Evolutionary conservation across 2,329 filamentous ascomycete species (phyloP).

Genomic region (Penicillium sp.): DNA sequence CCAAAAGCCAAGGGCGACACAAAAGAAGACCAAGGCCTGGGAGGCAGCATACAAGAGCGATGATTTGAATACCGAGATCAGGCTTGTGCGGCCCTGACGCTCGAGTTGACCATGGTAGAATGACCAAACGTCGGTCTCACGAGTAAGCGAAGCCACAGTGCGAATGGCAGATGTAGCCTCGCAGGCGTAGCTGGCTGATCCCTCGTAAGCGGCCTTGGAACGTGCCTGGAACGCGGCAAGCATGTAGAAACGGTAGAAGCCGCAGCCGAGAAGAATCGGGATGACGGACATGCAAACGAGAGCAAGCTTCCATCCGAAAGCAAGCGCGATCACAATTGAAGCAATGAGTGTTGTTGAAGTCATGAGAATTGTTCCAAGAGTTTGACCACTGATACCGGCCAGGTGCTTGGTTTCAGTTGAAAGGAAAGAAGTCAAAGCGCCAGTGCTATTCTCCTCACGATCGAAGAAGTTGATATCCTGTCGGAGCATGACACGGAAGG

Average conservation of each 20-base stretch:
- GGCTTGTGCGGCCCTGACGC: constrained; percentile 56
- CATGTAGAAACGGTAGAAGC: constrained; percentile 82
- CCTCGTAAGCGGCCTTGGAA: constrained; percentile 69
- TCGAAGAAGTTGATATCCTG: constrained; percentile 94
- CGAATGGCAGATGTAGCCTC: constrained; percentile 90
- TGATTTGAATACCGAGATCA: constrained; percentile 66
- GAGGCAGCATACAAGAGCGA: constrained; percentile 73
- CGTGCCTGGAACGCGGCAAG: constrained; percentile 69
- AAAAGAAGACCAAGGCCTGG: constrained; percentile 74
- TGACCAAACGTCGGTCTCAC: constrained; percentile 68
- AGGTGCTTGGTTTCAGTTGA: constrained; percentile 84
- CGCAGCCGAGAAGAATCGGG: constrained; percentile 66
- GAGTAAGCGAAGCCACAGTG: constrained; percentile 81
- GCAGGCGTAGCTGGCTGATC: constrained; percentile 76
- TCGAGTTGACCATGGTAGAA: constrained; percentile 62
- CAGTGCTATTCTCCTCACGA: constrained; percentile 75
- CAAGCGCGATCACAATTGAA: constrained; percentile 60
- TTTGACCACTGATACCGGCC: constrained; percentile 76
- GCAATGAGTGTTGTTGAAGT: constrained; percentile 70
- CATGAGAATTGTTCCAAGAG: constrained; percentile 75
- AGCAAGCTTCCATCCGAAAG: constrained; percentile 78
- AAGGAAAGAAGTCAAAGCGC: constrained; percentile 77
- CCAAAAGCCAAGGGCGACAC: constrained; percentile 84
- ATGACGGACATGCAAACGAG: constrained; percentile 72
- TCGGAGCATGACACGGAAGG: constrained; percentile 79